phyloP scores from a whole-genome alignment of 2,329 filamentous ascomycete species.

The Cercospora janseana region DNA sequence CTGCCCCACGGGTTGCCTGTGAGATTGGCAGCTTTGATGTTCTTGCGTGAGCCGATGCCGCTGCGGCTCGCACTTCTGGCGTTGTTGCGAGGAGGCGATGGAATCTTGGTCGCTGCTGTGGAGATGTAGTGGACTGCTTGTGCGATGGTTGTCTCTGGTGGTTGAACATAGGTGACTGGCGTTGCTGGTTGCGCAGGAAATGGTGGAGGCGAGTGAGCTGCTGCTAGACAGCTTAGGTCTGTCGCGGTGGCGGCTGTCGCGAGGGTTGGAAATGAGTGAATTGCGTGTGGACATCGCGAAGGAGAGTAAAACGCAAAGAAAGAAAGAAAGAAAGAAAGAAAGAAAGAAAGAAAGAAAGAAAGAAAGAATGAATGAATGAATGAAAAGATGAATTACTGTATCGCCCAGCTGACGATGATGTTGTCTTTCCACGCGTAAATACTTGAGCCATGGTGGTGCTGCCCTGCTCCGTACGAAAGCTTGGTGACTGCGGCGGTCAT shows the following conservation, averaged over 20 bases:
- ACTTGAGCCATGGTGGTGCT: too few species aligned
- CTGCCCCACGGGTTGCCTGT: slow-evolving; percentile 10
- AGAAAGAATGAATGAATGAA: slow-evolving; percentile 1
- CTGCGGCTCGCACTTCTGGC: background rate
- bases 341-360: background rate
- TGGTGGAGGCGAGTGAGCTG: slow-evolving; percentile 1
- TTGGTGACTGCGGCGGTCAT: too few species aligned
- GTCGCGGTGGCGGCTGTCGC: background rate
- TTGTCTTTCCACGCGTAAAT: background rate
- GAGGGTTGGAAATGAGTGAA: slow-evolving; percentile 9
- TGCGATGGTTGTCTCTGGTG: slow-evolving; percentile 1
- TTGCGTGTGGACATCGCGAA: slow-evolving; percentile 16
- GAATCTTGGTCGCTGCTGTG: slow-evolving; percentile 6
- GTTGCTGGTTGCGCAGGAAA: slow-evolving; percentile 1
- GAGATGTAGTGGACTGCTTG: background rate
- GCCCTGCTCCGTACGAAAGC: too few species aligned
- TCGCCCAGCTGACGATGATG: background rate
- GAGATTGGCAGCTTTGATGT: slow-evolving; percentile 14
- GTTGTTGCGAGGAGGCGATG: background rate
- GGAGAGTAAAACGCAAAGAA: background rate
- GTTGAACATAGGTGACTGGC: slow-evolving; percentile 2
- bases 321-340: slow-evolving; percentile 1
- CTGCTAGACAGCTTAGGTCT: background rate
- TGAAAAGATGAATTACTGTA: background rate
- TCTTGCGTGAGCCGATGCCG: slow-evolving; percentile 16